These are phyloP conservation scores for Podospora pseudocomata DNA, from an alignment of 495 filamentous ascomycete genomes.

Conservation along the genomic window DNA sequence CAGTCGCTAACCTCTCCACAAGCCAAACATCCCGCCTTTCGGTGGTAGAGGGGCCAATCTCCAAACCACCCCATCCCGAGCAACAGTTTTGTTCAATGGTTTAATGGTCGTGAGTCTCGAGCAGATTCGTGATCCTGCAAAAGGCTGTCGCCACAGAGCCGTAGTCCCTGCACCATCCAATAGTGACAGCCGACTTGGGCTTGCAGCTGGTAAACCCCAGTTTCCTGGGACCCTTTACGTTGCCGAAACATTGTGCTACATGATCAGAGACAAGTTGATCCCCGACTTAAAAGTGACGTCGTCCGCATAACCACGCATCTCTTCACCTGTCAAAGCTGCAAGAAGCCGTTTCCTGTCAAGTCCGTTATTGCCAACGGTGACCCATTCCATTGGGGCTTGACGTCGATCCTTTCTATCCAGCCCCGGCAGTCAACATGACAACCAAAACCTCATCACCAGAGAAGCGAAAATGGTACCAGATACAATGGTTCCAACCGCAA, in stretches of 20 bases:
- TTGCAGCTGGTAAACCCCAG: constrained; percentile 11
- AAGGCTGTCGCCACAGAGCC: constrained; percentile 4
- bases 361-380: background rate
- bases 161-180: background rate
- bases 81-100: background rate
- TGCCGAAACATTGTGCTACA: background rate
- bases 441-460: background rate
- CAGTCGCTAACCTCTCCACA: background rate
- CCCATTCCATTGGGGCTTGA: background rate
- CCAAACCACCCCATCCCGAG: background rate
- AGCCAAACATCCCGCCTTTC: background rate
- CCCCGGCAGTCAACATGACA: background rate
- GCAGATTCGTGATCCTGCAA: constrained; percentile 8
- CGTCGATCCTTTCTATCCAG: background rate
- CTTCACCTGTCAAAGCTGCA: background rate
- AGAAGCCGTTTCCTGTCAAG: background rate
- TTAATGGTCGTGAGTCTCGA: background rate
- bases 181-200: background rate
- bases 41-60: background rate
- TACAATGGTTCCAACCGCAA: constrained; percentile 40
- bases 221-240: background rate
- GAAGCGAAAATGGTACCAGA: constrained; percentile 38
- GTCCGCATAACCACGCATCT: background rate
- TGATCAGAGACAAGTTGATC: background rate
- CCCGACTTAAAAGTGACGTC: background rate